These are phyloP conservation scores for Diaporthe citriasiana DNA, from an alignment of 2,329 filamentous ascomycete species.

Conservation along the genomic window DNA sequence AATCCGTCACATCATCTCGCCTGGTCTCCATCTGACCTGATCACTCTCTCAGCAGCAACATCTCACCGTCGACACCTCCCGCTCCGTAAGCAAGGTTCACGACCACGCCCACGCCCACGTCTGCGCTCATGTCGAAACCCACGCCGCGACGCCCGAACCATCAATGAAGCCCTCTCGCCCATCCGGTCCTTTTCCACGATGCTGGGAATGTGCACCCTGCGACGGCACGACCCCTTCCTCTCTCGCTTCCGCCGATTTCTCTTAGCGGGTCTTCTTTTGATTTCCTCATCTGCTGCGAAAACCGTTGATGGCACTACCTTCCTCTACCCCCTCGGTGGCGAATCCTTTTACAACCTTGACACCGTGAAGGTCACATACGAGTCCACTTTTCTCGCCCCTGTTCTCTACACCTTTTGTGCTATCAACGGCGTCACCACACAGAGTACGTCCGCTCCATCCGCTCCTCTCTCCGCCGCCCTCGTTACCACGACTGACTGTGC, in stretches of 20 bases:
- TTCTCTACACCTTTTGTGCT: constrained; percentile 32
- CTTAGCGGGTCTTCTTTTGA: constrained; percentile 4
- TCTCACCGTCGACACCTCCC: background rate
- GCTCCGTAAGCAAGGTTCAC: constrained; percentile 1
- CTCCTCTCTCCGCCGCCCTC: background rate
- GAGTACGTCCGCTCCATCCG: constrained; percentile 3
- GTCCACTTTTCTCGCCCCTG: constrained; percentile 24
- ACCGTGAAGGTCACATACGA: constrained; percentile 35
- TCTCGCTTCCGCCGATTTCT: constrained; percentile 18
- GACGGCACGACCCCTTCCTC: background rate
- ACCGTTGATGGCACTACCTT: constrained; percentile 24
- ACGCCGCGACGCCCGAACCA: constrained; percentile 3
- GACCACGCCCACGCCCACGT: background rate
- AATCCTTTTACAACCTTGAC: constrained; percentile 32
- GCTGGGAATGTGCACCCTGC: constrained; percentile 34
- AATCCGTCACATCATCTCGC: constrained; percentile 19
- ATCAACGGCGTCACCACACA: constrained; percentile 34
- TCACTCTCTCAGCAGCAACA: background rate
- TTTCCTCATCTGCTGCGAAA: constrained; percentile 11
- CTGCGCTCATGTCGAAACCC: background rate
- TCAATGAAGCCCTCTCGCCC: constrained; percentile 33
- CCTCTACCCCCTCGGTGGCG: constrained; percentile 31
- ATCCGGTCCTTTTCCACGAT: constrained; percentile 33
- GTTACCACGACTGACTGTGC: constrained; percentile 8
- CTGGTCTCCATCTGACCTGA: constrained; percentile 3